Percentiles rank a stretch among this genome's conserved stretches.
These are phyloP conservation scores for Lonicera japonica DNA, from an alignment of 129 eudicot genomes.

Conservation along the genomic window DNA sequence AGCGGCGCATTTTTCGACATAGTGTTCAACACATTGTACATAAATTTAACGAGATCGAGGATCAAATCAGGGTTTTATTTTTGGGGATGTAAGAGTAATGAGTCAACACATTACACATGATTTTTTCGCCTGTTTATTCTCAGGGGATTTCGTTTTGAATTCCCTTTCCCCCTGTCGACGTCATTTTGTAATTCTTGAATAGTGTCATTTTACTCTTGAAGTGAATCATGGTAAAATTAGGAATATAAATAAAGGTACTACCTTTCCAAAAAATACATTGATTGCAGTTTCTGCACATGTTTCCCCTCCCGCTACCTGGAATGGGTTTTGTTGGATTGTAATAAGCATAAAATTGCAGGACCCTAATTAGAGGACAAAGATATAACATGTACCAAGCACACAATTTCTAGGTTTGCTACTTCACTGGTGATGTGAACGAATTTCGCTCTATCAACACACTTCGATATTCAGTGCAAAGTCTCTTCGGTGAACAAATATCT, in stretches of 20 bases:
- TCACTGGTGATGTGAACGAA: slow-evolving; percentile 91
- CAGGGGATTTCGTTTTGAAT: no score
- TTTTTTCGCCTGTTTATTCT: no score
- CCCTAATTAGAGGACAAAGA: slow-evolving; percentile 9
- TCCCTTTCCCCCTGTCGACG: no score
- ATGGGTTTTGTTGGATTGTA: slow-evolving; percentile 78
- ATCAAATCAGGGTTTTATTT: no score
- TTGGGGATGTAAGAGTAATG: no score
- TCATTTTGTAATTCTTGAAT: no score
- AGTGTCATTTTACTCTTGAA: no score
- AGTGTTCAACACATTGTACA: no score
- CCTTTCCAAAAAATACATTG: slow-evolving; percentile 84
- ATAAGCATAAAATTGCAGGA: slow-evolving; percentile 8
- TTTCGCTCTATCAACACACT: slow-evolving; percentile 89
- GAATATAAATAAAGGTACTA: slow-evolving; percentile 10
- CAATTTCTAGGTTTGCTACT: neutral
- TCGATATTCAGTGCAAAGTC: slow-evolving; percentile 71
- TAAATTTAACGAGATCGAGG: no score
- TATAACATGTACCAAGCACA: neutral
- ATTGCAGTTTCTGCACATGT: slow-evolving; percentile 97
- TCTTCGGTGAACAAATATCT: slow-evolving; percentile 85
- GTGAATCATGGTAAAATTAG: neutral
- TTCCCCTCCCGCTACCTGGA: slow-evolving; percentile 93
- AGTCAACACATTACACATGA: no score
- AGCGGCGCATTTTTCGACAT: no score